These are phyloP conservation scores for Candolleomyces aberdarensis DNA, from an alignment of 768 basidiomycete genomes.

Conservation along the genomic window DNA sequence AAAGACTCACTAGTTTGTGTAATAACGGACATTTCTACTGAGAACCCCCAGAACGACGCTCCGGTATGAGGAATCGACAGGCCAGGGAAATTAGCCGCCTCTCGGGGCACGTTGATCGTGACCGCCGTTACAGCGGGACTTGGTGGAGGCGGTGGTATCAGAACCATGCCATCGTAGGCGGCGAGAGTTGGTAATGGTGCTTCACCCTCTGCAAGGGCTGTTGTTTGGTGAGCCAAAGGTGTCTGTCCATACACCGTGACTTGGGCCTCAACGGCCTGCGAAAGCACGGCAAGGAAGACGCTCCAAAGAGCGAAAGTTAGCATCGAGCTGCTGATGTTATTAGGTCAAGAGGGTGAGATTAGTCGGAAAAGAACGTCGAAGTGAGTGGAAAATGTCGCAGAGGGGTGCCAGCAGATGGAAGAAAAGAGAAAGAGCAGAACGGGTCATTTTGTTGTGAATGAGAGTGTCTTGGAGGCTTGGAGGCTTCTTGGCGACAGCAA, in stretches of 20 bases:
- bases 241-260: conserved; percentile 32
- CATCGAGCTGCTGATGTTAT: background rate
- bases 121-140: conserved; percentile 37
- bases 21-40: conserved; percentile 60
- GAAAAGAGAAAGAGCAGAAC: too few relatives aligned
- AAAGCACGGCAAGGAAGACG: background rate
- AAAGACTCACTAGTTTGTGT: conserved; percentile 49
- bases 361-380: background rate
- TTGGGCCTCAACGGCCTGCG: conserved; percentile 3
- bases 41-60: conserved; percentile 45
- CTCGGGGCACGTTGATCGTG: conserved; percentile 37
- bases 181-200: conserved; percentile 28
- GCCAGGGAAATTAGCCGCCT: conserved; percentile 25
- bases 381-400: background rate
- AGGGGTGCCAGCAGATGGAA: background rate
- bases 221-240: conserved; percentile 22
- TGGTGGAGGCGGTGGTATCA: conserved; percentile 50
- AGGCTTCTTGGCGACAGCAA: too few relatives aligned
- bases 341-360: background rate
- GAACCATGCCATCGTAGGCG: conserved; percentile 49
- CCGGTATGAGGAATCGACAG: conserved; percentile 8
- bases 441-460: too few relatives aligned
- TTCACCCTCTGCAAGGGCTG: background rate
- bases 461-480: too few relatives aligned
- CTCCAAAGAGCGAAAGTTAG: background rate